A percentile compares a stretch with the other conserved stretches of the same genome.
Conservation (phyloP, 345 rosid genomes). For the Sisymbrium altissimum region DNA sequence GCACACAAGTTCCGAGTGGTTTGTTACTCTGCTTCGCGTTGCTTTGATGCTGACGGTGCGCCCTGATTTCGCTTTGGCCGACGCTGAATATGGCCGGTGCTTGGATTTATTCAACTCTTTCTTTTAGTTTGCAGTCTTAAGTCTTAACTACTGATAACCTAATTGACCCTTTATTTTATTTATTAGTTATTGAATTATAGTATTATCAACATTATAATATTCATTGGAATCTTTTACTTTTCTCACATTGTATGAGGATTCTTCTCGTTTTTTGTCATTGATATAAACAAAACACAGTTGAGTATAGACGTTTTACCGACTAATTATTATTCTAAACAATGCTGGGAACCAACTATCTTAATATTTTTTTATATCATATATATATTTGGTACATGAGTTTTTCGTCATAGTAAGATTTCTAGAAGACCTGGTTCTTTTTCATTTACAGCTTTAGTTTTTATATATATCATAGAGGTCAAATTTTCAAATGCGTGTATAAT, state of each 20-base stretch:
- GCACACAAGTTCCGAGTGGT: constrained; percentile 15
- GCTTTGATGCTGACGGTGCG: constrained; percentile 38
- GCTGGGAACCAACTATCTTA: background rate
- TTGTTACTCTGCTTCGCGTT: constrained; percentile 31
- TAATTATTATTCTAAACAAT: background rate
- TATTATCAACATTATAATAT: background rate
- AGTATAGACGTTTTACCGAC: constrained; percentile 9
- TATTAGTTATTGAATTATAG: background rate
- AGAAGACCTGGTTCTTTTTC: background rate
- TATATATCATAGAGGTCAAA: background rate
- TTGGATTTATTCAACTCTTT: constrained; percentile 16
- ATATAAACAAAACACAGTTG: constrained; percentile 10
- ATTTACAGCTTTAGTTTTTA: background rate
- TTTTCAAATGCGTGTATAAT: constrained; percentile 10
- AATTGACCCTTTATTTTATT: background rate
- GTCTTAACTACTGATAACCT: constrained; percentile 20
- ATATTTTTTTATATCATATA: background rate
- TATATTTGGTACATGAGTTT: background rate
- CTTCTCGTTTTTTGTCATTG: constrained; percentile 6
- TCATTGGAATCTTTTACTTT: constrained; percentile 10
- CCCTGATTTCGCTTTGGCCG: constrained; percentile 21
- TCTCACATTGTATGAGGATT: background rate
- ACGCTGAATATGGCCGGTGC: constrained; percentile 28
- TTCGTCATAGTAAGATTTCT: background rate
- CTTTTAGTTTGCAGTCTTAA: background rate